phyloP scores from a whole-genome alignment of 805 yeast genomes.

The Zygosaccharomyces siamensis region DNA sequence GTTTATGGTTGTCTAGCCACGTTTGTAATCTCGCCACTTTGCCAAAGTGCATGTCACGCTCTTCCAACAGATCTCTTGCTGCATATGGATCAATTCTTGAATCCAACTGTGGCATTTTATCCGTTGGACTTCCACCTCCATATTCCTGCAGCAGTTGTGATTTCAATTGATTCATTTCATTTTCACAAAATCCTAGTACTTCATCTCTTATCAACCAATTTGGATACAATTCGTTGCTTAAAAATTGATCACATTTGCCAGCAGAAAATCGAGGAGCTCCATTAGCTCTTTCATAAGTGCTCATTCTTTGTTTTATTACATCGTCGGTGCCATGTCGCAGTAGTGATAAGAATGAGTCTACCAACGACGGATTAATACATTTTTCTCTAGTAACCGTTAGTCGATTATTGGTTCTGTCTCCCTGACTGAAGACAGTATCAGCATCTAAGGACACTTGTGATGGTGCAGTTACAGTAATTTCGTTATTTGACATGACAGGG shows the following conservation, averaged over 20 bases:
- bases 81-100: constrained; percentile 50
- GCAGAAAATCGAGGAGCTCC: constrained; percentile 11
- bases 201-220: constrained; percentile 43
- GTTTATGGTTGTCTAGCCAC: constrained; percentile 40
- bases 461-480: constrained; percentile 11
- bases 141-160: constrained; percentile 29
- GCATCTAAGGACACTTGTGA: constrained; percentile 15
- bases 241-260: constrained; percentile 36
- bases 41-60: constrained; percentile 28
- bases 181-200: constrained; percentile 41
- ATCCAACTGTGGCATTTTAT: constrained; percentile 23
- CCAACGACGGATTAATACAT: constrained; percentile 30
- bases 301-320: constrained; percentile 40
- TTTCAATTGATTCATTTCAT: constrained; percentile 31
- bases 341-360: constrained; percentile 30
- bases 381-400: constrained; percentile 27
- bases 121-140: constrained; percentile 18
- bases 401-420: constrained; percentile 11
- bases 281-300: constrained; percentile 35
- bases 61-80: constrained; percentile 36
- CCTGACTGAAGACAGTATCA: constrained; percentile 17
- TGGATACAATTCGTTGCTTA: constrained; percentile 38
- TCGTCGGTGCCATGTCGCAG: constrained; percentile 42
- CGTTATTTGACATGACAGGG: constrained; percentile 2
- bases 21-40: constrained; percentile 31